Base-by-base conservation (phyloP, 2,329 filamentous ascomycete genomes). In the Claviceps quebecensis region DNA sequence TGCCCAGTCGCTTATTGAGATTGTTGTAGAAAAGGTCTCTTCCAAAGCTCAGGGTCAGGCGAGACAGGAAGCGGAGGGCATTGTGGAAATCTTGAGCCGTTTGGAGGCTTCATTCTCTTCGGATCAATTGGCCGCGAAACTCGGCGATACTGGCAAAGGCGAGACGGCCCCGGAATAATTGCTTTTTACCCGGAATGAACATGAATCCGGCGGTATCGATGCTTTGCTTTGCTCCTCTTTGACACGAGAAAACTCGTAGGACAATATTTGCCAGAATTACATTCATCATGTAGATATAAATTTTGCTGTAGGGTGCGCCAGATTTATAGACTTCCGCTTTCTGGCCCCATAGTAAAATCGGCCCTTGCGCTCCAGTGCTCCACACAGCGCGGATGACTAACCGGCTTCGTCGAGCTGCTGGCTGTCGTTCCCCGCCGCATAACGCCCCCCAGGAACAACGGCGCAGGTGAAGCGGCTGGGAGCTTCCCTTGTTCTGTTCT, bases 391-490 rank as follows among this genome's bases (percentile, higher is more conserved):
- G 26, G 3, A 45, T 49, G 41, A 52, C 51, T 49, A 49, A 47
- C 34, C 26, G 17, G 16, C n/a, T 17, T 17, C 23, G 14, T 37
- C 44, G 8, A 45, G 23, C 44, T 45, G 22, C 34, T 40, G 29
- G 9, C 23, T 26, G 26, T 41, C 51, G 41, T n/a, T 14, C 19
- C 29, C 40, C 46, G 43, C 44, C 38, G 49, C 47, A 49, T 37
- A n/a, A 19, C 41, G 14, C 19, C 47, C 43, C 47, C 39, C 36
- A 52, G 51, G 47, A 50, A 52, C 51, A 44, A 49, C 43, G 47
- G 51, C 51, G 22, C 22, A n/a, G 6, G 34, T 34, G 34, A 46
- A 49, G 5, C 36, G 37, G 36, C 23, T 26, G 26, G 26, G 29
- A 11, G 29, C 29, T 34, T 34, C 9, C 29, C 29, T 11, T 34